These are phyloP conservation scores for Lagerstroemia speciosa DNA, from an alignment of 345 rosid species.

Conservation along the genomic window DNA sequence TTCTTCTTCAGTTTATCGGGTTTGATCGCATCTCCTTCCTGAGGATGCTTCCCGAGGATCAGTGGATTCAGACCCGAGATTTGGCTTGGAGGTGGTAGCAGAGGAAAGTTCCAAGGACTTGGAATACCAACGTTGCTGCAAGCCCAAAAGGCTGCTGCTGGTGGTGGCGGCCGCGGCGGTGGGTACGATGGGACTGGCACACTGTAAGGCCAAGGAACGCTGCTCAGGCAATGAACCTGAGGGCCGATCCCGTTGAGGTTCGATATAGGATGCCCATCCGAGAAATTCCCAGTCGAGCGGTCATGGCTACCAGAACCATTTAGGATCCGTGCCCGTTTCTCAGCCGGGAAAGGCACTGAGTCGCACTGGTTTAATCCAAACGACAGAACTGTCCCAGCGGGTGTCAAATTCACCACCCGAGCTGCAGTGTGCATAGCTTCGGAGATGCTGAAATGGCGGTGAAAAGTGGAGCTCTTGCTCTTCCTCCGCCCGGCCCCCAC, in stretches of 20 bases:
- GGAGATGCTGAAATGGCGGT: constrained; percentile 60
- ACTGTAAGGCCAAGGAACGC: constrained; percentile 78
- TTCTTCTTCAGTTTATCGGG: constrained; percentile 37
- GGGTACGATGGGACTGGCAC: constrained; percentile 58
- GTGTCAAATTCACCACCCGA: constrained; percentile 35
- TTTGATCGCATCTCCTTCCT: constrained; percentile 39
- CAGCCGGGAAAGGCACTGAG: background rate
- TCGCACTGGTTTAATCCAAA: constrained; percentile 38
- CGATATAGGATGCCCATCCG: constrained; percentile 23
- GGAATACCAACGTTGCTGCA: constrained; percentile 24
- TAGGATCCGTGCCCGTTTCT: background rate
- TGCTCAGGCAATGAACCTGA: constrained; percentile 38
- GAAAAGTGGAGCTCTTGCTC: constrained; percentile 62
- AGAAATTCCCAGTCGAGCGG: constrained; percentile 13
- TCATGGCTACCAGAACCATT: background rate
- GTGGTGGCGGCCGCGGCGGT: no score
- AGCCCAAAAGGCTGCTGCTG: constrained; percentile 35
- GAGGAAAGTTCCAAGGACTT: constrained; percentile 54
- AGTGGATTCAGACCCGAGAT: constrained; percentile 35
- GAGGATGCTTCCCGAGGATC: constrained; percentile 56
- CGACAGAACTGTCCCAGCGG: constrained; percentile 49
- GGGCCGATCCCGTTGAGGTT: constrained; percentile 41
- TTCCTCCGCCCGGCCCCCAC: constrained; percentile 92
- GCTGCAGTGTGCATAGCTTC: constrained; percentile 58
- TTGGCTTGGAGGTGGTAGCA: constrained; percentile 33